Evolutionary conservation across 2,329 filamentous ascomycete genomes (phyloP).

Genomic region (Xylariaceae sp.): DNA sequence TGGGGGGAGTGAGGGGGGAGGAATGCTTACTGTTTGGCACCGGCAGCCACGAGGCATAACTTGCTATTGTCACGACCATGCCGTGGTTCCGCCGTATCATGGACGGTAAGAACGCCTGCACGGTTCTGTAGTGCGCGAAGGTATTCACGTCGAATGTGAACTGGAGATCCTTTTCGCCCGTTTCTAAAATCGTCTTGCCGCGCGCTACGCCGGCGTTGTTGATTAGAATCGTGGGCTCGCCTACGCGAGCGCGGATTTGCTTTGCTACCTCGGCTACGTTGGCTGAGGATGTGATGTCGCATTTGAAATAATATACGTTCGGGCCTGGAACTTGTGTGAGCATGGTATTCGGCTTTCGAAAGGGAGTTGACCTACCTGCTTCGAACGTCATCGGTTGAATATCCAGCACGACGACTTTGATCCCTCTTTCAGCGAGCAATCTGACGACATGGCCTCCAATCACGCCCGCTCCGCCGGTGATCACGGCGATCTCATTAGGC

Average conservation of each 20-base stretch:
- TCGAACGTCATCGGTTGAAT: slow-evolving; percentile 45
- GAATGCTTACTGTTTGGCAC: slow-evolving; percentile 38
- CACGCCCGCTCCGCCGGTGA: slow-evolving; percentile 70
- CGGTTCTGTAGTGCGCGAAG: slow-evolving; percentile 45
- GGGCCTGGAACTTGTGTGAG: slow-evolving; percentile 35
- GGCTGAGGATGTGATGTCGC: slow-evolving; percentile 59
- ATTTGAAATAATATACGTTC: slow-evolving; percentile 62
- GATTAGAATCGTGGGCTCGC: slow-evolving; percentile 35
- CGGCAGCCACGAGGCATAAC: slow-evolving; percentile 48
- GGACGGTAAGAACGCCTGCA: slow-evolving; percentile 46
- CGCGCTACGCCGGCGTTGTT: slow-evolving; percentile 40
- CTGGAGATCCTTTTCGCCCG: slow-evolving; percentile 39
- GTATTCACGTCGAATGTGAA: slow-evolving; percentile 49
- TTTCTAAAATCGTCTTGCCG: slow-evolving; percentile 43
- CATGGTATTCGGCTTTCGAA: slow-evolving; percentile 18
- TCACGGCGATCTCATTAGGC: slow-evolving; percentile 63
- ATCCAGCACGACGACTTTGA: slow-evolving; percentile 68
- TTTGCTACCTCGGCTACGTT: slow-evolving; percentile 40
- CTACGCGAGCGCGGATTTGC: slow-evolving; percentile 37
- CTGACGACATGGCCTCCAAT: slow-evolving; percentile 64
- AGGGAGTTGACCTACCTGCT: slow-evolving; percentile 19
- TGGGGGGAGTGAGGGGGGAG: background rate
- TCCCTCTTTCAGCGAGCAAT: slow-evolving; percentile 56
- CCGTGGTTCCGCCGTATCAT: slow-evolving; percentile 49
- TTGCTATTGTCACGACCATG: slow-evolving; percentile 52